A percentile compares a stretch with the other conserved stretches of the same genome.
Conservation (phyloP, 2,329 filamentous ascomycete genomes). For the Ophiocordyceps camponoti-saundersi region DNA sequence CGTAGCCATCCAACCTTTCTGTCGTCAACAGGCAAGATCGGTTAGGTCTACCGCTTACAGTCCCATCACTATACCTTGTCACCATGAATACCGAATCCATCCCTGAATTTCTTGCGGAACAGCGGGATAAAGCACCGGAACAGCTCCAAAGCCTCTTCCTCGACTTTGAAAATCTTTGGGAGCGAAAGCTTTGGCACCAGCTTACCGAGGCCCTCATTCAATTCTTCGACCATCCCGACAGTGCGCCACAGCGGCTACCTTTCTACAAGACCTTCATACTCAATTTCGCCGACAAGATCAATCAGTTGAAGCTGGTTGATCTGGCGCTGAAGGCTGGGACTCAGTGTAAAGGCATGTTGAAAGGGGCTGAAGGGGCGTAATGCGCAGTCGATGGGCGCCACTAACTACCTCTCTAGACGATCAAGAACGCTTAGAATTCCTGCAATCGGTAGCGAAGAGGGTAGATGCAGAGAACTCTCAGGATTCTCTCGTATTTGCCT, state of each 20-base stretch:
- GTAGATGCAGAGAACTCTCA: slow-evolving; percentile 86
- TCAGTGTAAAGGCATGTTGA: slow-evolving; percentile 53
- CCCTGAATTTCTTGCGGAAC: slow-evolving; percentile 77
- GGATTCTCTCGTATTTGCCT: slow-evolving; percentile 90
- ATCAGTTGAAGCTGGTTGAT: slow-evolving; percentile 91
- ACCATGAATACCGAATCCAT: slow-evolving; percentile 76
- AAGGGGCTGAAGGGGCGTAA: neutral
- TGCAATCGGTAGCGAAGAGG: slow-evolving; percentile 67
- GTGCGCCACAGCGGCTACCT: slow-evolving; percentile 66
- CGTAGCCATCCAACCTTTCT: too few relatives aligned
- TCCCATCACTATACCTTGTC: too few relatives aligned
- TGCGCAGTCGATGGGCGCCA: neutral
- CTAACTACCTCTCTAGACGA: slow-evolving; percentile 45
- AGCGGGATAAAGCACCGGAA: slow-evolving; percentile 74
- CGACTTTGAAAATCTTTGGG: slow-evolving; percentile 91
- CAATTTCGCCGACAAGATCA: slow-evolving; percentile 96
- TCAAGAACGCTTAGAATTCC: slow-evolving; percentile 69
- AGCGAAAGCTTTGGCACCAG: slow-evolving; percentile 98
- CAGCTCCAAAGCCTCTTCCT: slow-evolving; percentile 80
- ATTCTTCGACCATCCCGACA: slow-evolving; percentile 74
- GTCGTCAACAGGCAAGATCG: too few relatives aligned
- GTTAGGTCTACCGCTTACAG: too few relatives aligned
- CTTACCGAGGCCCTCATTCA: slow-evolving; percentile 76
- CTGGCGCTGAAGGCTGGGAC: slow-evolving; percentile 75
- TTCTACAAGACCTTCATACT: slow-evolving; percentile 93